These are phyloP conservation scores for Biscogniauxia mediterranea DNA, from an alignment of 2,329 filamentous ascomycete species.

Conservation along the genomic window DNA sequence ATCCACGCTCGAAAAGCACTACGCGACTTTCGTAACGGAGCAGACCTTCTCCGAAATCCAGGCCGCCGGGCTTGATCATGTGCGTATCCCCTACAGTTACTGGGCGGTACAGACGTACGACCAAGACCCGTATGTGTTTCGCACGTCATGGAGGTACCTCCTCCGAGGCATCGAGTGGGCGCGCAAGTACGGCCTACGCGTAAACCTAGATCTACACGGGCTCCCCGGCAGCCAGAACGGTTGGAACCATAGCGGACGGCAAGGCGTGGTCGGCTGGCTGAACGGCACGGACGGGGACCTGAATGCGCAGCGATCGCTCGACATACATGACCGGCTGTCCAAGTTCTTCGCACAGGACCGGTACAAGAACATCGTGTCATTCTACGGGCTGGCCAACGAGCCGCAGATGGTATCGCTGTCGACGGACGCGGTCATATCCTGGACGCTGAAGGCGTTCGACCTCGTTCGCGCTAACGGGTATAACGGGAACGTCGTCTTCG, in stretches of 20 bases:
- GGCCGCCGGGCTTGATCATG: constrained; percentile 87
- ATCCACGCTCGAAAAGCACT: constrained; percentile 80
- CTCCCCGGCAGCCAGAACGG: constrained; percentile 93
- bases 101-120: constrained; percentile 89
- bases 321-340: constrained; percentile 82
- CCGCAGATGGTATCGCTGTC: constrained; percentile 79
- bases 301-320: constrained; percentile 79
- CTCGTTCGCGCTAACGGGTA: constrained; percentile 77
- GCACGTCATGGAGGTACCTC: constrained; percentile 90
- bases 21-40: constrained; percentile 83
- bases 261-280: constrained; percentile 80
- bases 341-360: constrained; percentile 91
- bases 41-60: constrained; percentile 81
- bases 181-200: constrained; percentile 83
- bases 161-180: constrained; percentile 91
- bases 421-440: constrained; percentile 65
- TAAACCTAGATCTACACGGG: constrained; percentile 93
- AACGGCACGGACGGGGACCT: constrained; percentile 80
- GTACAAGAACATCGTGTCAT: constrained; percentile 86
- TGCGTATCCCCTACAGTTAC: constrained; percentile 94
- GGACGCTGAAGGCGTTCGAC: constrained; percentile 73
- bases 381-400: constrained; percentile 95
- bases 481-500: constrained; percentile 73
- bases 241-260: constrained; percentile 92
- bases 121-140: constrained; percentile 81